These are phyloP conservation scores for Diplodia scrobiculata DNA, from an alignment of 2,329 filamentous ascomycete species.

Conservation along the genomic window DNA sequence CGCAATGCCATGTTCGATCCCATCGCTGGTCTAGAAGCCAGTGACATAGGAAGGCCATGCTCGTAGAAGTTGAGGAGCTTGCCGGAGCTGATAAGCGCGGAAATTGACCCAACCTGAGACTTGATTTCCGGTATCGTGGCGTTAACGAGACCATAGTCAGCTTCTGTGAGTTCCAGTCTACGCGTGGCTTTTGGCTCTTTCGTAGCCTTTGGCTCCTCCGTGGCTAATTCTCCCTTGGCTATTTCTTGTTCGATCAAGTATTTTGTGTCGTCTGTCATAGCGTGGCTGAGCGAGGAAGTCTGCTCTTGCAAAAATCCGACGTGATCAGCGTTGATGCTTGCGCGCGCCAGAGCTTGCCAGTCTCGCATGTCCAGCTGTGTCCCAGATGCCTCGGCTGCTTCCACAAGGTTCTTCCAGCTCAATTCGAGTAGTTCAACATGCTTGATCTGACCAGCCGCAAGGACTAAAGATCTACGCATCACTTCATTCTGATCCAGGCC, in stretches of 20 bases:
- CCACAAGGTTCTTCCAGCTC: slow-evolving; percentile 39
- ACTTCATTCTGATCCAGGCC: slow-evolving; percentile 17
- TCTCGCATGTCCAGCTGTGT: slow-evolving; percentile 35
- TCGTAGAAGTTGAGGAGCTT: slow-evolving; percentile 37
- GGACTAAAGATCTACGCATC: slow-evolving; percentile 32
- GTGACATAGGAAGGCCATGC: slow-evolving; percentile 43
- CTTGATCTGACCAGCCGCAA: slow-evolving; percentile 38
- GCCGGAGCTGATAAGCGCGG: slow-evolving; percentile 28
- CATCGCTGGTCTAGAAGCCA: slow-evolving; percentile 37
- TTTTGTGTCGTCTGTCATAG: slow-evolving; percentile 32
- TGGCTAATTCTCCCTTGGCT: background rate
- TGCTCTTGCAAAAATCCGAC: slow-evolving; percentile 38
- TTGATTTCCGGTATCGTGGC: slow-evolving; percentile 35
- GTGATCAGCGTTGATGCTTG: slow-evolving; percentile 36
- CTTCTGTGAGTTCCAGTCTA: slow-evolving; percentile 24
- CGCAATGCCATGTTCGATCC: slow-evolving; percentile 39
- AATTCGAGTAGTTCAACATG: slow-evolving; percentile 37
- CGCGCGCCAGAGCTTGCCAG: slow-evolving; percentile 42
- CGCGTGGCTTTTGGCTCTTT: background rate
- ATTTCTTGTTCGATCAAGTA: slow-evolving; percentile 13
- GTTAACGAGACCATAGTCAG: slow-evolving; percentile 29
- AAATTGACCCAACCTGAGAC: slow-evolving; percentile 37
- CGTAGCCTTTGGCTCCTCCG: no score
- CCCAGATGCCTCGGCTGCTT: slow-evolving; percentile 34
- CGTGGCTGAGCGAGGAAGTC: slow-evolving; percentile 35